Conservation (phyloP, 371 early-diverging fungal genomes). For the Haplosporangium sp. region DNA sequence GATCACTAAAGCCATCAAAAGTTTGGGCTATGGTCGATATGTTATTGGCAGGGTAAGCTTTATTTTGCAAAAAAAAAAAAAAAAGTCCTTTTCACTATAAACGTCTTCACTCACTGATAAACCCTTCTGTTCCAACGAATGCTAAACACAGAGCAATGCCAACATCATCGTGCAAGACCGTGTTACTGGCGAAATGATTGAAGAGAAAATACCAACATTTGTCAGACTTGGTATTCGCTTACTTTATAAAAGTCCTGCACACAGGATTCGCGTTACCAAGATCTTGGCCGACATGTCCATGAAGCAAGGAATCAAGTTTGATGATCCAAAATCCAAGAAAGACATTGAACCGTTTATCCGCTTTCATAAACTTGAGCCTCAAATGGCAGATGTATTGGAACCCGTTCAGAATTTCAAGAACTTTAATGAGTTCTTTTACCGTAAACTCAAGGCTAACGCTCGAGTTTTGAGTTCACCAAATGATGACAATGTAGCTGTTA, state of each 20-base stretch:
- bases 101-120: background rate
- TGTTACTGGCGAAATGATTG: constrained; percentile 75
- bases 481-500: constrained; percentile 76
- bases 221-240: constrained; percentile 89
- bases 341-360: constrained; percentile 84
- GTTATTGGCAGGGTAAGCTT: constrained; percentile 69
- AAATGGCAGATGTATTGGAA: constrained; percentile 68
- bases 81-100: too few relatives aligned
- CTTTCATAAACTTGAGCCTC: constrained; percentile 74
- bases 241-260: constrained; percentile 71
- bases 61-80: too few relatives aligned
- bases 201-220: constrained; percentile 89
- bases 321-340: constrained; percentile 73
- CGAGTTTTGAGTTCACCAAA: constrained; percentile 71
- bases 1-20: constrained; percentile 81
- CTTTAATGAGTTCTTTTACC: constrained; percentile 94
- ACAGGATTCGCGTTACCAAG: constrained; percentile 62
- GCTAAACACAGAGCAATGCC: constrained; percentile 65
- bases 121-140: background rate
- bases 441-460: constrained; percentile 80
- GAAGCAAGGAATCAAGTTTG: constrained; percentile 85
- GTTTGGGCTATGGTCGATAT: constrained; percentile 82
- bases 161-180: constrained; percentile 87
- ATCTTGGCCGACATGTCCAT: constrained; percentile 72
- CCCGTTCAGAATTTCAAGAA: constrained; percentile 77